Evolutionary conservation across 805 yeast species (phyloP).

Genomic region (Tetrapisispora nanseiensis): DNA sequence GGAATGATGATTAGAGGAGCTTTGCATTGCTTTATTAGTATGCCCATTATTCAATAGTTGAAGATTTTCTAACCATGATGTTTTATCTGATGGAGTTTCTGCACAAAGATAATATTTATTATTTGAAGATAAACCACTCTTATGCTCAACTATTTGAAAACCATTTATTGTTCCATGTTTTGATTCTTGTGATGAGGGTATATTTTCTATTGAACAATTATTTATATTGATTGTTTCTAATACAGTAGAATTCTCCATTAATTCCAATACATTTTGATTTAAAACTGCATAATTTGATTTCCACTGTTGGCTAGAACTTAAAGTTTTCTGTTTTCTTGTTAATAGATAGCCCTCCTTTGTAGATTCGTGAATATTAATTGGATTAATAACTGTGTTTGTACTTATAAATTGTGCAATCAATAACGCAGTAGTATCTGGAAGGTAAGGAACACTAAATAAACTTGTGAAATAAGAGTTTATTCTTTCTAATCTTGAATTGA

Average conservation of each 20-base stretch:
- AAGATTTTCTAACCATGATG: constrained; percentile 44
- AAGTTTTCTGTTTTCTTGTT: constrained; percentile 43
- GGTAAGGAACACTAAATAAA: constrained; percentile 45
- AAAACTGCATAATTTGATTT: constrained; percentile 59
- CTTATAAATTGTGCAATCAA: constrained; percentile 58
- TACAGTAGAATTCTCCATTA: constrained; percentile 45
- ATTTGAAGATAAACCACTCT: constrained; percentile 25
- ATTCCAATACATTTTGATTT: constrained; percentile 47
- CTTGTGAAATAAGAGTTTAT: constrained; percentile 52
- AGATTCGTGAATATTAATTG: constrained; percentile 41
- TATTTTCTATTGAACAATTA: constrained; percentile 31
- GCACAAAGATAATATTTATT: constrained; percentile 62
- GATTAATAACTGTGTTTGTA: constrained; percentile 55
- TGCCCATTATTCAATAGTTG: neutral
- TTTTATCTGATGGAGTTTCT: constrained; percentile 65
- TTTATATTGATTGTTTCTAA: constrained; percentile 34
- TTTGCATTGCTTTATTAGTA: neutral
- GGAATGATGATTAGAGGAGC: neutral
- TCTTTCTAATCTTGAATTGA: constrained; percentile 48
- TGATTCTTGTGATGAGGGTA: constrained; percentile 21
- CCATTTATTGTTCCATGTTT: constrained; percentile 25
- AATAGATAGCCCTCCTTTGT: constrained; percentile 56
- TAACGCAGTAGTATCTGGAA: constrained; percentile 43
- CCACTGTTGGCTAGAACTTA: constrained; percentile 56
- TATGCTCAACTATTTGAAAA: constrained; percentile 29